Percentiles rank a stretch among this genome's conserved stretches.
phyloP scores from a whole-genome alignment of 441 rosid genomes.

The Euphorbia schlechtendalii region DNA sequence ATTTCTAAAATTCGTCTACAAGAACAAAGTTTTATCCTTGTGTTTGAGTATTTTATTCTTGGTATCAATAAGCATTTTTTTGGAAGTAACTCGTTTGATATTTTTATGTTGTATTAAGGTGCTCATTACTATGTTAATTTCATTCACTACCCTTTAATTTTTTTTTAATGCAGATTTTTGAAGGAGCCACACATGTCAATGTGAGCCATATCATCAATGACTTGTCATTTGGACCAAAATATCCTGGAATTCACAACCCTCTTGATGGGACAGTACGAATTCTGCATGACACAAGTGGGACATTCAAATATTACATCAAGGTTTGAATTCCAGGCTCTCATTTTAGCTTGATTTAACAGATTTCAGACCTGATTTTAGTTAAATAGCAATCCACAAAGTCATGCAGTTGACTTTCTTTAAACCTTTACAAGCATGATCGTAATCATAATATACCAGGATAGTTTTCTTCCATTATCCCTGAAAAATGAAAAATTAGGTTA shows the following conservation, averaged over 20 bases:
- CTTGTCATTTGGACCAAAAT: conserved; percentile 89
- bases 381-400: background rate
- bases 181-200: conserved; percentile 68
- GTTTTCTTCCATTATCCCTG: background rate
- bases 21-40: too few relatives aligned
- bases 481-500: too few relatives aligned
- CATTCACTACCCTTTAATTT: too few relatives aligned
- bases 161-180: conserved; percentile 72
- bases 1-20: too few relatives aligned
- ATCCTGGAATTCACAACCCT: conserved; percentile 85
- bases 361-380: background rate
- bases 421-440: too few relatives aligned
- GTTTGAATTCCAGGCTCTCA: conserved; percentile 30
- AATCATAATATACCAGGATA: too few relatives aligned
- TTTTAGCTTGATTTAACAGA: background rate
- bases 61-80: too few relatives aligned
- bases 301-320: conserved; percentile 91
- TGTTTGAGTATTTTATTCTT: too few relatives aligned
- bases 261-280: conserved; percentile 66
- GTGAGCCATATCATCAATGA: conserved; percentile 83
- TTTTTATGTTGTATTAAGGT: too few relatives aligned
- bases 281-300: conserved; percentile 72
- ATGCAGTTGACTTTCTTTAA: background rate
- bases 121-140: too few relatives aligned
- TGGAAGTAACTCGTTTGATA: too few relatives aligned